Base-by-base conservation (phyloP, 257 asterid species). In the Solanum gracilifrons region DNA sequence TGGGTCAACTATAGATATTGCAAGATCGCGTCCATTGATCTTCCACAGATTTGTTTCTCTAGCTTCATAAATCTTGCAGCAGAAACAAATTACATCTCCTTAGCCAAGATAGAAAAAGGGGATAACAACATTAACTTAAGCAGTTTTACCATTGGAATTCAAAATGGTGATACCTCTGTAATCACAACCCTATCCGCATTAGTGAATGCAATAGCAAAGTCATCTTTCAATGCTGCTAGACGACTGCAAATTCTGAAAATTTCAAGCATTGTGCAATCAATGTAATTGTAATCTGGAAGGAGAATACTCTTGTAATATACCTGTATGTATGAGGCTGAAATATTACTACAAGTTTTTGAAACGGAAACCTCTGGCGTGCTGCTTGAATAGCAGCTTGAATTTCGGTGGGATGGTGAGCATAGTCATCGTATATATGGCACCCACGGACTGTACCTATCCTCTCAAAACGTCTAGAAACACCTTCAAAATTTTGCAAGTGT, bases 301-400 rank as follows among this genome's bases (percentile, higher is more conserved):
- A 32, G 31, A 29, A 85, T n/a, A 13, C 48, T 37, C 9, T 33
- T 79, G 73, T 32, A 39, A 39, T 21, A 73, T 13, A 90, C 92
- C 93, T 90, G 90, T 89, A 90, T 39, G 92, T 89, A 79, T 89
- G 91, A 82, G 93, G 92, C 87, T 92, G 92, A 85, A 90, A 90
- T 86, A 92, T 88, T 33, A 87, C 91, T 88, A 90, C 62, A 85
- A 90, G 85, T 69, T 89, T 87, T 66, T 90, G 85, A 11, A n/a
- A 75, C 55, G 93, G 92, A 46, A 90, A 89, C 82, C 85, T 90
- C 66, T 85, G 90, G 69, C 88, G 85, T 84, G 92, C 89, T 64
- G 93, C 90, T 89, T 90, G 90, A 87, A 90, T 73, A 87, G 88
- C 82, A 13, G 88, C 89, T n/a, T 23, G 85, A 80, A 91, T 86